phyloP scores from a whole-genome alignment of 352 stramenopile genomes.

The Globisporangium cystogenes region DNA sequence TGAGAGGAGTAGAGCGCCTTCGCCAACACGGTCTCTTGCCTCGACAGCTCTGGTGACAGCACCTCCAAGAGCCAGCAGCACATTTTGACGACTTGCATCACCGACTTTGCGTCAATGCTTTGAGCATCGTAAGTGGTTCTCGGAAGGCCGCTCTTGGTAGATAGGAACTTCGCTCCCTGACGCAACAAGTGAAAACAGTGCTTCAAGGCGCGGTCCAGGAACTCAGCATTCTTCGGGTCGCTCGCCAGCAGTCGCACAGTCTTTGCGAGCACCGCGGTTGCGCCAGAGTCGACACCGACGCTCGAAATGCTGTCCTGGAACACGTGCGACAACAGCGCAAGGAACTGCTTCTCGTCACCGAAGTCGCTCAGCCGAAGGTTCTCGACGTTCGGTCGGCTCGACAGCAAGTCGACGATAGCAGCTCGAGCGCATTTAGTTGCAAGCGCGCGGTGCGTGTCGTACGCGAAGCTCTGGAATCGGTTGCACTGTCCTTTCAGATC shows the following conservation, averaged over 20 bases:
- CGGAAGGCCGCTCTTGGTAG: conserved; percentile 25
- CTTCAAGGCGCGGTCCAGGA: conserved; percentile 4
- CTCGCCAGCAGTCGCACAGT: conserved; percentile 18
- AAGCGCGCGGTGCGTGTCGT: conserved; percentile 54
- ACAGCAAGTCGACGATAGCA: conserved; percentile 34
- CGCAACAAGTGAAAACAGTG: conserved; percentile 32
- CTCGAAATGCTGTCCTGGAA: conserved; percentile 12
- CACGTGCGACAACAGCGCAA: conserved; percentile 42
- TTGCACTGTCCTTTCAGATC: conserved; percentile 51
- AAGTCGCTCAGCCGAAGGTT: conserved; percentile 24
- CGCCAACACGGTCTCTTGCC: background rate
- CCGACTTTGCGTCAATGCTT: conserved; percentile 3
- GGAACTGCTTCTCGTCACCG: conserved; percentile 26
- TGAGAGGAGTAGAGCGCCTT: conserved; percentile 21
- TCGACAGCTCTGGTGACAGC: conserved; percentile 1
- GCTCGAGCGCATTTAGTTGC: conserved; percentile 51
- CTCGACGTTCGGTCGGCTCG: conserved; percentile 7
- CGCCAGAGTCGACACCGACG: background rate
- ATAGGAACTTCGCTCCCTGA: conserved; percentile 18
- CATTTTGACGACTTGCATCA: conserved; percentile 25
- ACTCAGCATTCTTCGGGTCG: conserved; percentile 15
- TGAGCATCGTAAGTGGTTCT: conserved; percentile 2
- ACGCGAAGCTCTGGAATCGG: conserved; percentile 54
- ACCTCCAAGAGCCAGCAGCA: conserved; percentile 30
- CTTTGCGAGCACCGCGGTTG: conserved; percentile 15